These are phyloP conservation scores for Scutellaria galericulata DNA, from an alignment of 257 asterid genomes.

Conservation along the genomic window DNA sequence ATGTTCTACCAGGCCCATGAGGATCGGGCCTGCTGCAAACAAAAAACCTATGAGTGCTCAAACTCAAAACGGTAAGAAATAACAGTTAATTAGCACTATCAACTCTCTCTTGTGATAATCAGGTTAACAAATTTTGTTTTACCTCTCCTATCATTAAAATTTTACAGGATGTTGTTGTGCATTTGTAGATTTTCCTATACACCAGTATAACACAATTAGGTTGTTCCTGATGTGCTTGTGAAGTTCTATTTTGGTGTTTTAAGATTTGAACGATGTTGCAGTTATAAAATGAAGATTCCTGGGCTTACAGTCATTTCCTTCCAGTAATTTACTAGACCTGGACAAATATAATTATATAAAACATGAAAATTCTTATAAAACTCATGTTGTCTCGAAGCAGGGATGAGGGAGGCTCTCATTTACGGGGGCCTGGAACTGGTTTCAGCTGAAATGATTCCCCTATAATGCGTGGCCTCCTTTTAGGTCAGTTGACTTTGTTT, in stretches of 20 bases:
- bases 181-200: constrained; percentile 36
- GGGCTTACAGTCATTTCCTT: constrained; percentile 64
- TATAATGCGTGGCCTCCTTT: constrained; percentile 80
- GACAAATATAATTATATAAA: constrained; percentile 56
- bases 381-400: constrained; percentile 92
- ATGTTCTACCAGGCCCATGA: constrained; percentile 87
- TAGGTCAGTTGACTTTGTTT: constrained; percentile 89
- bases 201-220: constrained; percentile 40
- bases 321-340: constrained; percentile 65
- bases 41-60: constrained; percentile 61
- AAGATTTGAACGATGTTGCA: constrained; percentile 47
- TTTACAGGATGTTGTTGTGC: constrained; percentile 36
- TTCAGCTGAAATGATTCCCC: constrained; percentile 93
- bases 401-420: constrained; percentile 92
- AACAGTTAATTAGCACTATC: neutral
- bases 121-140: constrained; percentile 20
- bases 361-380: constrained; percentile 67
- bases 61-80: constrained; percentile 61
- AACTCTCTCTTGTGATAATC: constrained; percentile 13
- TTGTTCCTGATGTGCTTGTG: constrained; percentile 43
- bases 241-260: constrained; percentile 48
- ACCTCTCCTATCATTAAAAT: neutral
- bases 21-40: constrained; percentile 89
- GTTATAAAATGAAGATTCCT: constrained; percentile 53
- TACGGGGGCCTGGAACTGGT: constrained; percentile 95